phyloP scores from a whole-genome alignment of 1,284 basidiomycete species.

The Crepidotus sp. region DNA sequence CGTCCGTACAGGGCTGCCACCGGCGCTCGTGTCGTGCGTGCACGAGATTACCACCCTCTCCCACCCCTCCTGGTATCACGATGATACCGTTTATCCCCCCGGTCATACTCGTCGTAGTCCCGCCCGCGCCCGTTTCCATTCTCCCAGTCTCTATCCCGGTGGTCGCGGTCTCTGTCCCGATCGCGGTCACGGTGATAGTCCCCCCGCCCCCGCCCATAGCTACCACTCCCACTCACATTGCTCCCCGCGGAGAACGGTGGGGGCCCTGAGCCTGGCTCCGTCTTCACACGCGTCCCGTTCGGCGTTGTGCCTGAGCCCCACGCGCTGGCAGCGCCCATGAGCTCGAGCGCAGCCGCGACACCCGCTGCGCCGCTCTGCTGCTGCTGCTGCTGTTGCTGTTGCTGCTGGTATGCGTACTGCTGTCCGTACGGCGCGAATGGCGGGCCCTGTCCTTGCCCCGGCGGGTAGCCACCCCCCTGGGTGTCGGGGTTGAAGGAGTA shows the following conservation, averaged over 20 bases:
- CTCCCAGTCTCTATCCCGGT: not conserved
- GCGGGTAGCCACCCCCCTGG: not conserved
- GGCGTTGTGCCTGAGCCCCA: not conserved
- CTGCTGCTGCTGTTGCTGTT: not conserved
- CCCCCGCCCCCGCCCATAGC: not conserved
- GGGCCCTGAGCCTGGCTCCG: not conserved
- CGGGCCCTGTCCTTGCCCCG: not conserved
- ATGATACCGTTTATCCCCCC: too few species aligned
- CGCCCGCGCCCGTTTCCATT: too few species aligned
- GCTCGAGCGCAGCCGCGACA: slow-evolving; percentile 11
- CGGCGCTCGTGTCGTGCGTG: too few species aligned
- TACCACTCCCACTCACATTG: not conserved
- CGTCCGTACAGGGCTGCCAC: too few species aligned
- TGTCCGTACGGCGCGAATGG: not conserved
- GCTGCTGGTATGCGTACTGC: not conserved
- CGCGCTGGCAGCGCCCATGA: slow-evolving; percentile 1
- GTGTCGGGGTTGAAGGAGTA: not conserved
- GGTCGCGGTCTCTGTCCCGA: not conserved
- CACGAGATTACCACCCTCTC: too few species aligned
- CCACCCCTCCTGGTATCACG: too few species aligned
- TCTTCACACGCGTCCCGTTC: slow-evolving; percentile 4
- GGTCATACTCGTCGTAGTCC: too few species aligned
- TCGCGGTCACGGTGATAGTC: not conserved
- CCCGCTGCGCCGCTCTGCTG: slow-evolving; percentile 2
- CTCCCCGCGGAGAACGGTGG: not conserved